A percentile compares a stretch with the other conserved stretches of the same genome.
Conservation (phyloP, 345 rosid genomes). For the Aurinia saxatilis region DNA sequence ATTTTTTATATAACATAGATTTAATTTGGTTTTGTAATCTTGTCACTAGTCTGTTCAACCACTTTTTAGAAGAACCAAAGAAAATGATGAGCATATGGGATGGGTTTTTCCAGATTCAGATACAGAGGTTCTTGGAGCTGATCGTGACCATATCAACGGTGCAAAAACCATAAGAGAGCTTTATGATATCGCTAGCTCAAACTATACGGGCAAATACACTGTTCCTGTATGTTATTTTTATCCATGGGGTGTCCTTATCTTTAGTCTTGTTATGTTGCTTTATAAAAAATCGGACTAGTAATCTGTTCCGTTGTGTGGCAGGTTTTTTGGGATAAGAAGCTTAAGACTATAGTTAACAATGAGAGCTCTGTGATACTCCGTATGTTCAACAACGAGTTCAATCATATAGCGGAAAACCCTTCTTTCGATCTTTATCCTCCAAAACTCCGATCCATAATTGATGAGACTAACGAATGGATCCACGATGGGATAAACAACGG, state of each 20-base stretch:
- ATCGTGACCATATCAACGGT: slow-evolving; percentile 56
- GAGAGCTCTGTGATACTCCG: slow-evolving; percentile 50
- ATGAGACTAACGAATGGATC: slow-evolving; percentile 39
- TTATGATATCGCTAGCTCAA: slow-evolving; percentile 66
- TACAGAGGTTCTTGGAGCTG: slow-evolving; percentile 70
- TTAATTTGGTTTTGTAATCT: neutral
- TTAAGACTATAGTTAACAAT: slow-evolving; percentile 47
- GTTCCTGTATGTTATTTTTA: slow-evolving; percentile 61
- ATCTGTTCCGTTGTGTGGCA: slow-evolving; percentile 1
- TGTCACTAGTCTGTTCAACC: slow-evolving; percentile 62
- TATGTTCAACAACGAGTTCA: slow-evolving; percentile 41
- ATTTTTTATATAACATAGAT: neutral
- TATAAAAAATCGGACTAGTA: neutral
- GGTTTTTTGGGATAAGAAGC: slow-evolving; percentile 56
- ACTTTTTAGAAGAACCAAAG: slow-evolving; percentile 70
- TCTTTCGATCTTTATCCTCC: slow-evolving; percentile 39
- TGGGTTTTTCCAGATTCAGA: slow-evolving; percentile 66
- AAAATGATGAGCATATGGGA: slow-evolving; percentile 73
- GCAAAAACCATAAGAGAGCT: slow-evolving; percentile 59
- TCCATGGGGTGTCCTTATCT: neutral
- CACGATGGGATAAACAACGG: slow-evolving; percentile 38
- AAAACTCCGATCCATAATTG: slow-evolving; percentile 29
- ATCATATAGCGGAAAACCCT: slow-evolving; percentile 35
- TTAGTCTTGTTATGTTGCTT: neutral
- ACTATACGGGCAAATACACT: slow-evolving; percentile 61